Evolutionary conservation across 768 basidiomycete species (phyloP).

Genomic region (Clathrus columnatus): DNA sequence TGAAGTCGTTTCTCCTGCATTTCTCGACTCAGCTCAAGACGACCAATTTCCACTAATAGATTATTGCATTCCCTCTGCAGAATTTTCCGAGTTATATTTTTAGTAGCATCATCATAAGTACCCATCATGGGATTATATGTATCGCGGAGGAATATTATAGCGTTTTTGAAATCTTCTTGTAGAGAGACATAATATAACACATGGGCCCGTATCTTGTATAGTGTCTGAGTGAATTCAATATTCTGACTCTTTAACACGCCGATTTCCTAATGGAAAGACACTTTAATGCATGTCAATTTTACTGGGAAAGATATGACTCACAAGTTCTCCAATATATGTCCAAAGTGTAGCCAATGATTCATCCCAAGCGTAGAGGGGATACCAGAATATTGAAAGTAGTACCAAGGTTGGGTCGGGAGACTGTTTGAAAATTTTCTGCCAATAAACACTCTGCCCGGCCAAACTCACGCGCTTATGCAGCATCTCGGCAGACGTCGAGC

Average conservation of each 20-base stretch:
- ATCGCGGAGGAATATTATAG: constrained; percentile 38
- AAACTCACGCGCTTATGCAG: constrained; percentile 23
- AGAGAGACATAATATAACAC: constrained; percentile 47
- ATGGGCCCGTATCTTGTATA: constrained; percentile 50
- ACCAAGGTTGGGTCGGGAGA: constrained; percentile 45
- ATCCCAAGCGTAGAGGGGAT: constrained; percentile 55
- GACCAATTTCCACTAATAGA: constrained; percentile 22
- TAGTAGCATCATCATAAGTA: constrained; percentile 14
- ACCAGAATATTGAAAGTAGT: constrained; percentile 47
- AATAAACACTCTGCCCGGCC: constrained; percentile 30
- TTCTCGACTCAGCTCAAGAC: constrained; percentile 3
- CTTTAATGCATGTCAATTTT: neutral
- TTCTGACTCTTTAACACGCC: constrained; percentile 32
- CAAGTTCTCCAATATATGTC: constrained; percentile 40
- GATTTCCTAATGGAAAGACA: constrained; percentile 33
- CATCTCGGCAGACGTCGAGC: constrained; percentile 15
- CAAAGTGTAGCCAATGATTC: constrained; percentile 49
- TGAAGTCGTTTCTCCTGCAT: constrained; percentile 10
- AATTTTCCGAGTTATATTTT: constrained; percentile 22
- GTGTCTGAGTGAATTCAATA: constrained; percentile 39
- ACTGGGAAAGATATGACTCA: constrained; percentile 21
- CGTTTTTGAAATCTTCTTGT: constrained; percentile 44
- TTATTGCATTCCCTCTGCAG: constrained; percentile 41
- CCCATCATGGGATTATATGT: constrained; percentile 44
- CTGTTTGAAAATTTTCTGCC: constrained; percentile 31